A percentile compares a stretch with the other conserved stretches of the same genome.
These are phyloP conservation scores for Fusarium illudens DNA, from an alignment of 2,329 filamentous ascomycete genomes.

Conservation along the genomic window DNA sequence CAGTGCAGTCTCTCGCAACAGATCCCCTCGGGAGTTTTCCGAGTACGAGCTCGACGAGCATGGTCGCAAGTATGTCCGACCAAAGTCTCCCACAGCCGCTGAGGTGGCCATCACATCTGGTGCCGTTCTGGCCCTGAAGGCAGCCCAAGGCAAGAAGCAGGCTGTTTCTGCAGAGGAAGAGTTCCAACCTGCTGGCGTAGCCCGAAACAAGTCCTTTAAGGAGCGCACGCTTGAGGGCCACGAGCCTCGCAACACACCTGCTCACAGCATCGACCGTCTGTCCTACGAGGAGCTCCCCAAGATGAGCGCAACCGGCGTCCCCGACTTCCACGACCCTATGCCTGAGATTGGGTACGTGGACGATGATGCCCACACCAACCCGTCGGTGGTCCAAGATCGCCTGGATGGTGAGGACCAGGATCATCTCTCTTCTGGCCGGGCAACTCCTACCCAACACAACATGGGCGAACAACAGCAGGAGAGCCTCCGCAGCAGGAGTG, in stretches of 20 bases:
- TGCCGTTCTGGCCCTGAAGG: slow-evolving; percentile 62
- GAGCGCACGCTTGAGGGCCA: slow-evolving; percentile 67
- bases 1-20: slow-evolving; percentile 48
- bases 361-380: slow-evolving; percentile 82
- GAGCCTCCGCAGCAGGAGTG: slow-evolving; percentile 46
- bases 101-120: slow-evolving; percentile 66
- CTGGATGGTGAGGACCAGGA: slow-evolving; percentile 60
- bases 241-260: slow-evolving; percentile 63
- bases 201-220: slow-evolving; percentile 71
- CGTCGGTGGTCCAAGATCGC: slow-evolving; percentile 81
- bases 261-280: slow-evolving; percentile 67
- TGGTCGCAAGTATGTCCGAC: slow-evolving; percentile 61
- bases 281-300: slow-evolving; percentile 61
- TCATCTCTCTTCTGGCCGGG: slow-evolving; percentile 64
- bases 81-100: slow-evolving; percentile 62
- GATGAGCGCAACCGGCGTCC: slow-evolving; percentile 75
- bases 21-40: slow-evolving; percentile 55
- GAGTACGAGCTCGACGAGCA: slow-evolving; percentile 68
- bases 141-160: slow-evolving; percentile 58
- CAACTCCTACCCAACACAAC: slow-evolving; percentile 56
- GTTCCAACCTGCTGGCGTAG: slow-evolving; percentile 61
- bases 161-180: slow-evolving; percentile 48
- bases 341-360: slow-evolving; percentile 77
- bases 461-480: slow-evolving; percentile 42
- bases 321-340: slow-evolving; percentile 74